Base-by-base conservation (phyloP, 83 land plant species). In the Picea abies region DNA sequence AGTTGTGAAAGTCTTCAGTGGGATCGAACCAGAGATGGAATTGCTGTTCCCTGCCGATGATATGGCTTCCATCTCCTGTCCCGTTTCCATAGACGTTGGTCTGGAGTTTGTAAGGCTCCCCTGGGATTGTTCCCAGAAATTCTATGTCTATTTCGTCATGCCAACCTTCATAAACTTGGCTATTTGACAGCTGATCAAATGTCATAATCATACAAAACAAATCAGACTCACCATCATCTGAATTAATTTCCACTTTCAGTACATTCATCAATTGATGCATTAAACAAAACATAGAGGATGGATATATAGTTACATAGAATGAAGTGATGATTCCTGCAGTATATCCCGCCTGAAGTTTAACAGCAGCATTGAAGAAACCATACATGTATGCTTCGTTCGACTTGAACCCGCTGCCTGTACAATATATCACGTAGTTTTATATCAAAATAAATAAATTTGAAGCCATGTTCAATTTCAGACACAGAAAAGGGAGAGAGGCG, bases 311-410 rank as follows among this genome's bases (percentile, higher is more conserved):
- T 68, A 96, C 97, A 84, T 92, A 96, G 83, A 96, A 89, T 29
- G 94, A 89, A 32, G 95, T 94, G 65, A 91, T 96, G 22, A 94
- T 93, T 73, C 98, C 98, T 14, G 97, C 97, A 82, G 98, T 90
- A 82, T 94, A 91, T 22, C 94, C 93, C 20, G 84, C 84, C 23
- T 96, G 97, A 58, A 96, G 92, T 81, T 96, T 96, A 76, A 96
- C 87, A 23, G 92, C 83, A 37, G 94, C 89, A n/a, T 88, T 89
- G 79, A 96, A 94, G 85, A 92, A 92, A 11, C 97, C 97, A 5
- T 87, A 88, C 26, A 79, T 79, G 60, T 82, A 92, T 0, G 86
- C 60, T 19, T 83, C 63, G 23, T 76, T 89, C 2, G 98, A 96
- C 81, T 88, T 92, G 84, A 94, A 92, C 17, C 98, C 97, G 64